A percentile compares a stretch with the other conserved stretches of the same genome.
phyloP scores from a whole-genome alignment of 2,329 filamentous ascomycete species.

The Lecanicillium sp. region DNA sequence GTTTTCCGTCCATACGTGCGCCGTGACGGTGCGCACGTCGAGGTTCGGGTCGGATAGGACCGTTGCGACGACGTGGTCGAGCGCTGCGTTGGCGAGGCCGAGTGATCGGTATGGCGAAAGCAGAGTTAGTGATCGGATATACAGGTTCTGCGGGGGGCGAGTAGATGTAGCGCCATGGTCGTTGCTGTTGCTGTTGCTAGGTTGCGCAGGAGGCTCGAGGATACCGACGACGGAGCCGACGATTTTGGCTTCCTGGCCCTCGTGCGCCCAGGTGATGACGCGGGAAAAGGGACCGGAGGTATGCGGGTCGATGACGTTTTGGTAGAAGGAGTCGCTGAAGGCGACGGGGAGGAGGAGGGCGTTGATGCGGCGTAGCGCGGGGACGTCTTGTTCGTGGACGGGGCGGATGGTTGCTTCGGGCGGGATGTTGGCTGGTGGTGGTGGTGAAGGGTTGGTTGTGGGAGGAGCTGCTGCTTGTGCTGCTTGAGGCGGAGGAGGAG shows the following conservation, averaged over 20 bases:
- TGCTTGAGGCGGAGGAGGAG: constrained; percentile 12
- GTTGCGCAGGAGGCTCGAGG: constrained; percentile 40
- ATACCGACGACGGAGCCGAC: constrained; percentile 56
- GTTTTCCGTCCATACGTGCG: constrained; percentile 62
- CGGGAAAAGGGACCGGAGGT: constrained; percentile 48
- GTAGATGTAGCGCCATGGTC: constrained; percentile 10
- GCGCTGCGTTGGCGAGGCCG: constrained; percentile 48
- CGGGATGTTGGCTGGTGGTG: constrained; percentile 24
- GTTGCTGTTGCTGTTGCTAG: not conserved
- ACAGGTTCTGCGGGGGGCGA: constrained; percentile 37
- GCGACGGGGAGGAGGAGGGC: constrained; percentile 53
- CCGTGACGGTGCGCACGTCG: constrained; percentile 41
- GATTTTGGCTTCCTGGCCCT: constrained; percentile 35
- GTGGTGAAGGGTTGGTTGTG: constrained; percentile 14
- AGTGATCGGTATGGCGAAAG: constrained; percentile 54
- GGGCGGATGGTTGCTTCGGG: constrained; percentile 44
- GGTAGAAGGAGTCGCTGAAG: constrained; percentile 59
- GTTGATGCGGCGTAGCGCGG: constrained; percentile 55
- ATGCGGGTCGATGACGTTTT: constrained; percentile 39
- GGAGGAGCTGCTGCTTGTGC: constrained; percentile 16
- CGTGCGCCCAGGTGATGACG: constrained; percentile 48
- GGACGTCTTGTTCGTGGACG: constrained; percentile 42
- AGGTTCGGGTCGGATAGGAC: constrained; percentile 25
- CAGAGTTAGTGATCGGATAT: constrained; percentile 56
- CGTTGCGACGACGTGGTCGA: constrained; percentile 42